phyloP scores from a whole-genome alignment of 2,329 filamentous ascomycete species.

The Calycina marina region DNA sequence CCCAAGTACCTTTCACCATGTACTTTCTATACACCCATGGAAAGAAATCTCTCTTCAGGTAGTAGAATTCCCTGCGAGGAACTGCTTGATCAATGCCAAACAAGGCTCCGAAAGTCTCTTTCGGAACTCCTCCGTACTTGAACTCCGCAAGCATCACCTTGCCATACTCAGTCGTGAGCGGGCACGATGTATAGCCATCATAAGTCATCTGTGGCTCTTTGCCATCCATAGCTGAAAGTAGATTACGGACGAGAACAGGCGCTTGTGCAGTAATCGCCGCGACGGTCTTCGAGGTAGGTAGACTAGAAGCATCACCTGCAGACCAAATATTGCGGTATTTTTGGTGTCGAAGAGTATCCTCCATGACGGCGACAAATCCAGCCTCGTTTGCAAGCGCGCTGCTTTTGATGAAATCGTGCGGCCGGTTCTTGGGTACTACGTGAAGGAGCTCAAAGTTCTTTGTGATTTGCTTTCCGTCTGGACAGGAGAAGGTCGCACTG shows the following conservation, averaged over 20 bases:
- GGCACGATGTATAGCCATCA: conserved; percentile 42
- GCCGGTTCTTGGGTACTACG: conserved; percentile 43
- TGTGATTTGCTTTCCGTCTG: conserved; percentile 29
- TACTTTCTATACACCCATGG: conserved; percentile 48
- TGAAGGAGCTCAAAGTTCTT: conserved; percentile 39
- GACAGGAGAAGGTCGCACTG: conserved; percentile 33
- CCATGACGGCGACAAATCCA: conserved; percentile 43
- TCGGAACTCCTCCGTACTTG: conserved; percentile 46
- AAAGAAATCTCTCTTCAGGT: conserved; percentile 53
- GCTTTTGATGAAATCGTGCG: conserved; percentile 37
- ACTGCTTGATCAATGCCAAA: conserved; percentile 42
- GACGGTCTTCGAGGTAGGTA: conserved; percentile 42
- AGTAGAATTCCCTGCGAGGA: conserved; percentile 42
- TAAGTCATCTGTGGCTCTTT: conserved; percentile 30
- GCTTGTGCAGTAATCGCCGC: conserved; percentile 37
- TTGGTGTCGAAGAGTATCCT: conserved; percentile 35
- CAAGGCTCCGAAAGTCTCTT: conserved; percentile 42
- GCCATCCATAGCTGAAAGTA: conserved; percentile 31
- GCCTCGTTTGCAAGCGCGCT: conserved; percentile 38
- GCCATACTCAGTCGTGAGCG: conserved; percentile 39
- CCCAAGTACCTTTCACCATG: conserved; percentile 49
- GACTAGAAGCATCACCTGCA: conserved; percentile 40
- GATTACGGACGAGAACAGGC: conserved; percentile 34
- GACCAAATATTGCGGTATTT: conserved; percentile 44
- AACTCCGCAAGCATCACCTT: conserved; percentile 52